These are phyloP conservation scores for Myxozyma geophila DNA, from an alignment of 805 yeast species.

Conservation along the genomic window DNA sequence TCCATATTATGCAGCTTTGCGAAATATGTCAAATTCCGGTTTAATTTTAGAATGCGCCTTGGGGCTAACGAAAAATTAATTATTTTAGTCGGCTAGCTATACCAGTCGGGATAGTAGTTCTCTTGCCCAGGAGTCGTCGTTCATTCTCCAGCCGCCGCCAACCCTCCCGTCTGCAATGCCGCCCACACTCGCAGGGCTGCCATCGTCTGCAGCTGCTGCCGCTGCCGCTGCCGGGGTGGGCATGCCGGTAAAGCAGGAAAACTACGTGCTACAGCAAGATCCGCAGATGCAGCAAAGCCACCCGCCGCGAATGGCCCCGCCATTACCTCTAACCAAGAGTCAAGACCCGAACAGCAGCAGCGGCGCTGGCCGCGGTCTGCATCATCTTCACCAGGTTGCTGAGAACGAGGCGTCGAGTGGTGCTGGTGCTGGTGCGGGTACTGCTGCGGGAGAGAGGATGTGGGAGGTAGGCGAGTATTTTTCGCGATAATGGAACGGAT, in stretches of 20 bases:
- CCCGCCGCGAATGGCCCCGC: not conserved
- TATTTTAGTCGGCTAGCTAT: not conserved
- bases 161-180: not conserved
- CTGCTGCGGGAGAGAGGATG: not conserved
- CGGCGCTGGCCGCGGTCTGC: not conserved
- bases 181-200: not conserved
- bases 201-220: not conserved
- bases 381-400: too few relatives aligned
- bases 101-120: too few relatives aligned
- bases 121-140: not conserved
- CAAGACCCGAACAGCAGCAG: not conserved
- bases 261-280: not conserved
- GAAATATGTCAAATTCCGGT: not conserved
- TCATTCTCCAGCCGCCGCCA: not conserved
- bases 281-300: not conserved
- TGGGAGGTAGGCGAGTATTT: constrained; percentile 9
- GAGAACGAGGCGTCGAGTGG: not conserved
- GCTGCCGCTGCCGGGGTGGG: too few relatives aligned
- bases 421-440: not conserved
- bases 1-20: too few relatives aligned
- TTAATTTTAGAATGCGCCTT: not conserved
- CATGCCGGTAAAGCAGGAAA: not conserved
- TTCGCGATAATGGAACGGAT: not conserved
- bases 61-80: not conserved
- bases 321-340: not conserved